Conservation (phyloP, 2,329 filamentous ascomycete genomes). For the Cryoendolithus antarcticus region DNA sequence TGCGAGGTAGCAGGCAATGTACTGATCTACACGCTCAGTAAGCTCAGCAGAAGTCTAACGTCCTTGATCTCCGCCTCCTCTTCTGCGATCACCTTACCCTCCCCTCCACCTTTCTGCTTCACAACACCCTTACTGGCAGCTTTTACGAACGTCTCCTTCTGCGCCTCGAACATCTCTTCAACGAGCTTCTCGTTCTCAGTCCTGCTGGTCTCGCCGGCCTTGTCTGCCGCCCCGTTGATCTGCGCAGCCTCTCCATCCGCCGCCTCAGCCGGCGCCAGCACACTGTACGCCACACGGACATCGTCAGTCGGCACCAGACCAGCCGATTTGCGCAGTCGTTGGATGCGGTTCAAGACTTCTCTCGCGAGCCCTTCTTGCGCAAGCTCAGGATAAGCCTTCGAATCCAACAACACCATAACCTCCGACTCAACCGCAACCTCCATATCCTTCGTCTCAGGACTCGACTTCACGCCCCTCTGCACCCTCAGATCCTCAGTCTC, state of each 20-base stretch:
- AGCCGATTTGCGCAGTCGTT: constrained; percentile 86
- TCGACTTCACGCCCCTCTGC: constrained; percentile 64
- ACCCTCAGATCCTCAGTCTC: constrained; percentile 73
- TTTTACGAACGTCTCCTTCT: constrained; percentile 22
- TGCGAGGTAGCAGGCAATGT: constrained; percentile 18
- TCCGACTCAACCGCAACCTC: constrained; percentile 84
- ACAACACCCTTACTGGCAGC: constrained; percentile 21
- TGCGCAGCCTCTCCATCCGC: constrained; percentile 10
- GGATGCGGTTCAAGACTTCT: constrained; percentile 87
- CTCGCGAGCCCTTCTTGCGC: constrained; percentile 78
- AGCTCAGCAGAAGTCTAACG: constrained; percentile 58
- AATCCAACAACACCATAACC: constrained; percentile 82
- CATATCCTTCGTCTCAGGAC: constrained; percentile 56
- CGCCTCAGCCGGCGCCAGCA: constrained; percentile 40
- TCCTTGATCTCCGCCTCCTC: constrained; percentile 77
- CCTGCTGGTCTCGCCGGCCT: constrained; percentile 10
- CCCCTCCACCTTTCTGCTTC: constrained; percentile 6
- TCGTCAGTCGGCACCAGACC: constrained; percentile 85
- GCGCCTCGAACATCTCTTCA: constrained; percentile 24
- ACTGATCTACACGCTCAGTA: constrained; percentile 50
- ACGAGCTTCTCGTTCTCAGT: constrained; percentile 20
- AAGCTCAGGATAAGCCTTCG: constrained; percentile 69
- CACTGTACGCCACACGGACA: constrained; percentile 83
- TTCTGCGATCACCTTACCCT: constrained; percentile 49
- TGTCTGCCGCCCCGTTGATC: constrained; percentile 5